Conservation (phyloP, 75 land plant species). For the Gnetum montanum region DNA sequence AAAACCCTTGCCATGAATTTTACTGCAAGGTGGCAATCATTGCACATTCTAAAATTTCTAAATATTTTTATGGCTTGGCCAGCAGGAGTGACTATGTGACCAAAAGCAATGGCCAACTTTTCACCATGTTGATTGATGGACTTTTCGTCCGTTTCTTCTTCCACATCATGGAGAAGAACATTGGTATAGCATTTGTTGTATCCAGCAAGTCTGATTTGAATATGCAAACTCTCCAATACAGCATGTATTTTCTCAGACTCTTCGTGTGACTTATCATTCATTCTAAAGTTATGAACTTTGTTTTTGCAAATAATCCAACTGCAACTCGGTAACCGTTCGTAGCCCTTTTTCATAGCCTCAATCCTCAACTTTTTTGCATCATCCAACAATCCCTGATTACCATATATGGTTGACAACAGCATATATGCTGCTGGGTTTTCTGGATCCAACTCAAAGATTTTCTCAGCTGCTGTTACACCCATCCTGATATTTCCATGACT, state of each 20-base stretch:
- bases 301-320: conserved; percentile 31
- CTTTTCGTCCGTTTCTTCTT: conserved; percentile 1
- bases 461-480: conserved; percentile 5
- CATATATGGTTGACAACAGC: conserved; percentile 17
- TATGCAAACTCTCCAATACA: not conserved
- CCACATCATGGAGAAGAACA: conserved; percentile 6
- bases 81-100: not conserved
- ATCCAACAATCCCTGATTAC: conserved; percentile 15
- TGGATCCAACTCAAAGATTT: conserved; percentile 15
- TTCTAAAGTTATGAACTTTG: conserved; percentile 21
- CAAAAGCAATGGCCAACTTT: conserved; percentile 1
- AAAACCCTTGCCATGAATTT: not conserved
- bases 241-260: conserved; percentile 4
- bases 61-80: not conserved
- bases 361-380: conserved; percentile 5
- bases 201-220: not conserved
- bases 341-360: conserved; percentile 4
- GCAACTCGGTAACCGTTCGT: conserved; percentile 9
- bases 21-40: not conserved
- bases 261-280: conserved; percentile 15
- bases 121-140: not conserved
- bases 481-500: conserved; percentile 11
- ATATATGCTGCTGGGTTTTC: conserved; percentile 16
- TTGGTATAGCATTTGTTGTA: not conserved
- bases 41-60: not conserved